phyloP scores from a whole-genome alignment of 306 rosid species.

The Macrotyloma uniflorum region DNA sequence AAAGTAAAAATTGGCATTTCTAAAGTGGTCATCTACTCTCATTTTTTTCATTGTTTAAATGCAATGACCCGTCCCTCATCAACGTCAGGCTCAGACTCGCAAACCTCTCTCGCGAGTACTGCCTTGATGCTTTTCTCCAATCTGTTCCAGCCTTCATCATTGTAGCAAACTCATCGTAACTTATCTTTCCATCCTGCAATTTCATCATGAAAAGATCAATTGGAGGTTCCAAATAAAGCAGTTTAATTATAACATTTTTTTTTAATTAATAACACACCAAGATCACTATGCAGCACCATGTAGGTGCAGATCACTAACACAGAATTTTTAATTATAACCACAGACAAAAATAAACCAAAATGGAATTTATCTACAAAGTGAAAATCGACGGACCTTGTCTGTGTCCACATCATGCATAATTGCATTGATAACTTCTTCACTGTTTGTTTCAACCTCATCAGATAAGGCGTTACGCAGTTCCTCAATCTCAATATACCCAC shows the following conservation, averaged over 20 bases:
- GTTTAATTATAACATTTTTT: not conserved
- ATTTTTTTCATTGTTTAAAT: conserved; percentile 40
- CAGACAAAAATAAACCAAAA: not conserved
- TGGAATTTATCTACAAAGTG: not conserved
- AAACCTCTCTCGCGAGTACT: conserved; percentile 93
- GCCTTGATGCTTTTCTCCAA: conserved; percentile 98
- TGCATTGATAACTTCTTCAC: conserved; percentile 79
- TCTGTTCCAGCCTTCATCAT: conserved; percentile 99
- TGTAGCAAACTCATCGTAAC: conserved; percentile 79
- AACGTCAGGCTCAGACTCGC: conserved; percentile 71
- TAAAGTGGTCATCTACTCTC: conserved; percentile 42
- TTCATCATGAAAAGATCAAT: conserved; percentile 30
- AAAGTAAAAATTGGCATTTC: conserved; percentile 22
- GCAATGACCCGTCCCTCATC: conserved; percentile 80
- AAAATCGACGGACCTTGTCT: conserved; percentile 71
- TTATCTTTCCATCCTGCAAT: conserved; percentile 87
- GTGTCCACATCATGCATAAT: conserved; percentile 92
- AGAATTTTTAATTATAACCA: not conserved
- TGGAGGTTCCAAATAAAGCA: conserved; percentile 21
- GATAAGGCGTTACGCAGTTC: conserved; percentile 68
- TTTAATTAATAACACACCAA: not conserved
- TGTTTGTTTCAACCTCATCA: conserved; percentile 60
- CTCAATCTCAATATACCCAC: conserved; percentile 78
- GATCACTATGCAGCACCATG: not conserved
- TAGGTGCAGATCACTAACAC: not conserved